Base-by-base conservation (phyloP, 805 yeast genomes). In the Candida nemodendra region DNA sequence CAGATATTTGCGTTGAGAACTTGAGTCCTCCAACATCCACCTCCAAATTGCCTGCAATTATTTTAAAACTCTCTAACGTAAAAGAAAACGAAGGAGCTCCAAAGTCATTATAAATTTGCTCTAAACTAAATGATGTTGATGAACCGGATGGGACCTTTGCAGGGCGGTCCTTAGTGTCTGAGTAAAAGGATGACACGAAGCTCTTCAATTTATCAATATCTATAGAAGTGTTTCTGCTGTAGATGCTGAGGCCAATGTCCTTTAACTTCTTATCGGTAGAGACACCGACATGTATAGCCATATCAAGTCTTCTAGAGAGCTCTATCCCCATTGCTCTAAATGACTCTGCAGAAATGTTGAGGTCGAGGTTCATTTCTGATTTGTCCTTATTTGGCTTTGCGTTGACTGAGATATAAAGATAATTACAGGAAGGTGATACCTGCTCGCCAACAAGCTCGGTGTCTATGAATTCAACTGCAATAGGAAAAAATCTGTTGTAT, bases 21-120 rank as follows among this genome's bases (percentile, higher is more conserved):
- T 39, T 44, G 16, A 39, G 14, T 3, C 47, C 44, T n/a, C 42
- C 47, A 9, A 46, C 13, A 3, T 17, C 4, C 14, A 38, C 4
- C 14, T 12, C 13, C 3, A 30, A 4, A 7, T 37, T 30, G 4
- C 32, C 32, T n/a, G 23, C 9, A 3, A 34, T 9, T 3, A 49
- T 12, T 3, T 30, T 32, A 12, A 44, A 19, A 12, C 33, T 19
- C 27, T 46, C 50, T 5, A 41, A 18, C 5, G 27, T 40, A 2
- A 49, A 3, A 3, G 45, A 42, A 1, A 45, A 4, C 6, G 34
- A 16, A 9, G 18, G 19, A 23, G 36, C n/a, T 7, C 33, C 28
- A 19, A 37, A 13, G n/a, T 27, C 16, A 12, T 36, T 30, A 34
- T 36, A 36, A 7, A 40, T 4, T 11, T 21, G 7, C 11, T 21